These are phyloP conservation scores for Debaryomyces nepalensis DNA, from an alignment of 1,139 yeast species.

Conservation along the genomic window DNA sequence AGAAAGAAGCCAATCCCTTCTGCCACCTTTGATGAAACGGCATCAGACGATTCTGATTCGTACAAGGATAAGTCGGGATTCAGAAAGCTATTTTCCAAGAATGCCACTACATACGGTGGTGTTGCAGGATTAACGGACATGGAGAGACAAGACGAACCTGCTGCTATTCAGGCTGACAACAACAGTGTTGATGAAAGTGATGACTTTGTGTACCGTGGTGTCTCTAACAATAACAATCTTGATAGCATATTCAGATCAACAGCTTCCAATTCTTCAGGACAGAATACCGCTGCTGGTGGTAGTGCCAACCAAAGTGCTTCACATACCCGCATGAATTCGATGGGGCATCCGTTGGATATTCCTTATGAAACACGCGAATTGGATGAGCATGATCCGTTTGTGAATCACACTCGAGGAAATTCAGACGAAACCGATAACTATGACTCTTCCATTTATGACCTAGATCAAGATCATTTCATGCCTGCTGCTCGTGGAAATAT, in stretches of 20 bases:
- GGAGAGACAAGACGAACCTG: conserved; percentile 12
- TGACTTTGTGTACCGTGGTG: conserved; percentile 52
- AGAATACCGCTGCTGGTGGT: conserved; percentile 22
- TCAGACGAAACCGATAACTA: conserved; percentile 22
- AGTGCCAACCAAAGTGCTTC: conserved; percentile 18
- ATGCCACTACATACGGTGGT: conserved; percentile 22
- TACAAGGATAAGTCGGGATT: conserved; percentile 28
- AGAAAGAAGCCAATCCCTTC: conserved; percentile 44
- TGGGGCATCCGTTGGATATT: conserved; percentile 13
- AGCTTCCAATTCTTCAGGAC: conserved; percentile 30
- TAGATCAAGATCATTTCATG: conserved; percentile 18
- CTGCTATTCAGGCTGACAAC: conserved; percentile 11
- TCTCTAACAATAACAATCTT: conserved; percentile 48
- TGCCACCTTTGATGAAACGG: conserved; percentile 44
- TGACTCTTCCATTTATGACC: conserved; percentile 15
- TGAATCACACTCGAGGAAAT: conserved; percentile 10
- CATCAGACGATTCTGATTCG: conserved; percentile 19
- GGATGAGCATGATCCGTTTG: conserved; percentile 10
- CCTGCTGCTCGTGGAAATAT: conserved; percentile 18
- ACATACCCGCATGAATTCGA: conserved; percentile 18
- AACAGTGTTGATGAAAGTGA: conserved; percentile 25
- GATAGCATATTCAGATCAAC: conserved; percentile 38
- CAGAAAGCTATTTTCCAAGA: conserved; percentile 35
- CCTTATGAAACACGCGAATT: conserved; percentile 8
- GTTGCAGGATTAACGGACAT: conserved; percentile 16